These are phyloP conservation scores for Cyclocybe cylindracea DNA, from an alignment of 768 basidiomycete genomes.

Conservation along the genomic window DNA sequence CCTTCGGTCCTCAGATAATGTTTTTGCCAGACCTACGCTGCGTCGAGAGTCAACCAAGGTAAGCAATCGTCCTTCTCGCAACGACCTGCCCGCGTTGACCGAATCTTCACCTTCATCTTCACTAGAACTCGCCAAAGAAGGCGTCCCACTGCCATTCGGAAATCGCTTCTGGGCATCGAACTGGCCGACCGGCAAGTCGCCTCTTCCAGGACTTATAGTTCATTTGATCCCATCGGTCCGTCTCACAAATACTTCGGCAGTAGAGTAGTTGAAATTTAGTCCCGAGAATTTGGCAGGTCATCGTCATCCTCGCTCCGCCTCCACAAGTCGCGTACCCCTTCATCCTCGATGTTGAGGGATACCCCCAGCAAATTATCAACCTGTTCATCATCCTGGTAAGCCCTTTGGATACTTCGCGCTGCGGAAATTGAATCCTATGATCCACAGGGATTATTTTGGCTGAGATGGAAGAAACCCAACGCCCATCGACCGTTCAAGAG, in stretches of 20 bases:
- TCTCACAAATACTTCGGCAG: background rate
- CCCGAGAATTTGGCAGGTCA: conserved; percentile 26
- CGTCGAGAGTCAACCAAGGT: conserved; percentile 56
- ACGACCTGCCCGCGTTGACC: background rate
- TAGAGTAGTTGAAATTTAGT: too few relatives aligned
- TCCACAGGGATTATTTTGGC: conserved; percentile 52
- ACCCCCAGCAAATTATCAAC: conserved; percentile 57
- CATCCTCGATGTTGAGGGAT: conserved; percentile 56
- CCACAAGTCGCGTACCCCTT: conserved; percentile 57
- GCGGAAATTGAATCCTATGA: background rate
- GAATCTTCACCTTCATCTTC: background rate
- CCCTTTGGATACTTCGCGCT: background rate
- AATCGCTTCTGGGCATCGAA: conserved; percentile 64
- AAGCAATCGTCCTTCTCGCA: background rate
- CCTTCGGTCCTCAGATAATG: background rate
- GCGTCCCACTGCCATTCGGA: conserved; percentile 60
- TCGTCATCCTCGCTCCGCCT: conserved; percentile 58
- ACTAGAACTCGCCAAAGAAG: conserved; percentile 61
- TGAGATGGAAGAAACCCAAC: conserved; percentile 52
- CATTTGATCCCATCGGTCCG: conserved; percentile 54
- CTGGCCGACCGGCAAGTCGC: conserved; percentile 60
- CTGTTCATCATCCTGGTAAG: conserved; percentile 58
- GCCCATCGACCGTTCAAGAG: conserved; percentile 54
- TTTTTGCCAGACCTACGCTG: conserved; percentile 44
- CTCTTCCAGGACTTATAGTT: conserved; percentile 55